Base-by-base conservation (phyloP, 176 grass and related monocot species). In the Raddia guianensis region DNA sequence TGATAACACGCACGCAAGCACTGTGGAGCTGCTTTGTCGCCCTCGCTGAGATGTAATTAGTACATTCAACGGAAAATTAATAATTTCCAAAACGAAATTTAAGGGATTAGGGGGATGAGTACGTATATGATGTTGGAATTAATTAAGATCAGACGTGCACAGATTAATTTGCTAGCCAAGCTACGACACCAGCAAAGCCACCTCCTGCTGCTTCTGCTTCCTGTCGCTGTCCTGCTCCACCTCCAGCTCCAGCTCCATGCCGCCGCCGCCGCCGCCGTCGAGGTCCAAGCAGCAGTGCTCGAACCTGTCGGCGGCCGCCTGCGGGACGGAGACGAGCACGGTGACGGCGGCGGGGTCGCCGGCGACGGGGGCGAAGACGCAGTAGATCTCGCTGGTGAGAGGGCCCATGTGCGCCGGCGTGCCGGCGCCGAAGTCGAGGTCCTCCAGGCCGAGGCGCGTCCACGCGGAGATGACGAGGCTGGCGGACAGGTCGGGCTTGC, bases 341-440 rank as follows among this genome's bases (percentile, higher is more conserved):
- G 85, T 95, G 85, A 88, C 84, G 20, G 67, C 90, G n/a, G 88
- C 47, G 7, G 77, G 77, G 59, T 98, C 91, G 42, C 88, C 90
- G 5, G 81, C 8, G 4, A 98, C 92, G 0, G 96, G 96, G 3
- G 89, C 53, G 83, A 98, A 98, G 15, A 98, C 83, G 70, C 96
- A 98, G 77, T 98, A 98, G 14, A 95, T 93, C 85, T 98, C 96
- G 45, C 96, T 98, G 61, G 96, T 90, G 52, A 98, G 81, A 27
- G 96, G 90, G 3, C 96, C 92, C 96, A 98, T 98, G 88, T 95
- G 88, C 18, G 74, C 70, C 5, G 96, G 72, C 42, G 42, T 70
- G 3, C 96, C 96, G 0, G n/a, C 83, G 9, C 95, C 95, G 49
- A 98, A 95, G 84, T 98, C 95, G 35, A 98, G 18, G 57, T 95